Percentiles rank a stretch among this genome's conserved stretches.
These are phyloP conservation scores for Biscogniauxia sp. DNA, from an alignment of 2,329 filamentous ascomycete species.

Conservation along the genomic window DNA sequence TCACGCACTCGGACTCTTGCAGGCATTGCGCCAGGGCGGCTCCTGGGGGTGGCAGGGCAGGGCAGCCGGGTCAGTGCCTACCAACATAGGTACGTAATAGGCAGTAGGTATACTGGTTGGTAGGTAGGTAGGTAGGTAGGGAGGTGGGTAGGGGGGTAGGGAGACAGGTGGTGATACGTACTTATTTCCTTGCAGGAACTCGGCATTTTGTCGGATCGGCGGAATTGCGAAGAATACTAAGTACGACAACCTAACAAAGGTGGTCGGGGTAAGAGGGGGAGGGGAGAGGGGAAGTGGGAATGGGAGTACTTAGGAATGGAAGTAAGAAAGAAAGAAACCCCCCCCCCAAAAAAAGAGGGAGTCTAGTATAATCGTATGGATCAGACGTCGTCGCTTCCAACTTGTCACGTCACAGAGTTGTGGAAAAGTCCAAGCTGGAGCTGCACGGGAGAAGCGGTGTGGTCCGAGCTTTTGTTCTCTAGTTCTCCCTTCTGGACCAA, in stretches of 20 bases:
- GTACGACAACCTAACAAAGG: too few species aligned
- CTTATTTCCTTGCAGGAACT: constrained; percentile 96
- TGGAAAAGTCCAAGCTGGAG: not conserved
- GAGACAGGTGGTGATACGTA: constrained; percentile 60
- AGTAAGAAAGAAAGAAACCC: too few species aligned
- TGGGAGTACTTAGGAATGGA: too few species aligned
- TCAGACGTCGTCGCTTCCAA: not conserved
- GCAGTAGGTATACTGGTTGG: too few species aligned
- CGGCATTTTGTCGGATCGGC: constrained; percentile 61
- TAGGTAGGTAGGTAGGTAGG: too few species aligned
- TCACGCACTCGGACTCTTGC: constrained; percentile 93
- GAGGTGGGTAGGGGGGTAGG: too few species aligned
- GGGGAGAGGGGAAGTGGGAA: too few species aligned
- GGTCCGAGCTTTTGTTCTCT: not conserved
- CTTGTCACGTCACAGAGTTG: not conserved
- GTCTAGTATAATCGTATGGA: not conserved
- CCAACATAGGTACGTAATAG: constrained; percentile 7
- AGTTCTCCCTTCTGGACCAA: not conserved
- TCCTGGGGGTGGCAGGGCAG: constrained; percentile 53
- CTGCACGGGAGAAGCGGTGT: not conserved
- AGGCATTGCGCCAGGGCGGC: constrained; percentile 91
- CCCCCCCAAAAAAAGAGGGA: too few species aligned
- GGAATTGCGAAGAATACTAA: not conserved
- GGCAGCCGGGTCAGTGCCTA: not conserved
- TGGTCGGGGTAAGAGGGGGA: too few species aligned